Evolutionary conservation across 805 yeast species (phyloP).

Genomic region (Candida patagonica): DNA sequence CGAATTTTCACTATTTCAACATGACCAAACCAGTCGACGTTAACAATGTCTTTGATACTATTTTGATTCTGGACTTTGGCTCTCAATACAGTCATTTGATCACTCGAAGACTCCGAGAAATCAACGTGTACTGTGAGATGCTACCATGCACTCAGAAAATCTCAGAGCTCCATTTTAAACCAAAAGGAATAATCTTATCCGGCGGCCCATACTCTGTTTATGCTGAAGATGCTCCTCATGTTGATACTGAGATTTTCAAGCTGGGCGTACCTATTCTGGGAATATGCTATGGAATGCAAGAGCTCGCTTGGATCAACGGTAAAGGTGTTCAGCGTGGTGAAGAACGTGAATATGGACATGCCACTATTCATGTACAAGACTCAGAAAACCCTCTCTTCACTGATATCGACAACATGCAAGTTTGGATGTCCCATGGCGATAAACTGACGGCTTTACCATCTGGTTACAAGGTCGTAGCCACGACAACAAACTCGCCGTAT

Average conservation of each 20-base stretch:
- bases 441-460: conserved; percentile 84
- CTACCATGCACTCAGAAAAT: conserved; percentile 98
- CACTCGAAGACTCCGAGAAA: conserved; percentile 95
- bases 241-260: conserved; percentile 86
- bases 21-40: conserved; percentile 42
- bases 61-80: conserved; percentile 94
- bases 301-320: conserved; percentile 95
- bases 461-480: conserved; percentile 82
- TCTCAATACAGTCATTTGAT: conserved; percentile 96
- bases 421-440: conserved; percentile 99
- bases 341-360: conserved; percentile 97
- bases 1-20: neutral
- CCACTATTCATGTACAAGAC: conserved; percentile 72
- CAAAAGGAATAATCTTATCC: conserved; percentile 90
- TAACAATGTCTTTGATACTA: conserved; percentile 87
- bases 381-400: conserved; percentile 60
- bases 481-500: conserved; percentile 88
- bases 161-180: conserved; percentile 83
- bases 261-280: conserved; percentile 91
- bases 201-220: conserved; percentile 98
- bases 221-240: conserved; percentile 93
- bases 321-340: conserved; percentile 92
- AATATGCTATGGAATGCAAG: conserved; percentile 99
- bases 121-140: conserved; percentile 98
- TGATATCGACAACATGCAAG: conserved; percentile 88